Evolutionary conservation across 805 yeast species (phyloP).

Genomic region (Saccharomycopsis vini): DNA sequence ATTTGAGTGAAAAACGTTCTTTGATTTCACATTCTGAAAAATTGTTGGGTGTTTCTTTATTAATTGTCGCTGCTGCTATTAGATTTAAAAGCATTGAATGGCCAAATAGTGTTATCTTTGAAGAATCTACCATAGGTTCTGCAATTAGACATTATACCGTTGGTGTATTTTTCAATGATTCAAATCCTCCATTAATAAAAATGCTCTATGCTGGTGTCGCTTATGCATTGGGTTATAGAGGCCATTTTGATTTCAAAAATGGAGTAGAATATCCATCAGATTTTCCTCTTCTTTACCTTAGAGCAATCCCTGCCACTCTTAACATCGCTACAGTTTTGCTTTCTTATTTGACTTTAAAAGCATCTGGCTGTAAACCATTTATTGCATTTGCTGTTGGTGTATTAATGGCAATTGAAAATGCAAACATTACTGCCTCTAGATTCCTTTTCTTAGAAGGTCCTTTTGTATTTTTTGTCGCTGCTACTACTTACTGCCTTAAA

Average conservation of each 20-base stretch:
- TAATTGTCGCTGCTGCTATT: constrained; percentile 42
- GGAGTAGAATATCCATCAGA: constrained; percentile 51
- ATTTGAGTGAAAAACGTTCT: constrained; percentile 33
- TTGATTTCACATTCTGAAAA: constrained; percentile 32
- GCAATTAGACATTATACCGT: constrained; percentile 74
- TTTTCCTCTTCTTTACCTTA: constrained; percentile 58
- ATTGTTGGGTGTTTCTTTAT: constrained; percentile 33
- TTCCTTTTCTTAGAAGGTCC: constrained; percentile 72
- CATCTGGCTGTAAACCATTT: constrained; percentile 59
- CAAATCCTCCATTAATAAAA: constrained; percentile 73
- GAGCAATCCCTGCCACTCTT: constrained; percentile 56
- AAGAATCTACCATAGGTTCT: constrained; percentile 84
- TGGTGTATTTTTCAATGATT: constrained; percentile 61
- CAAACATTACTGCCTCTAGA: constrained; percentile 61
- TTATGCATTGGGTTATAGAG: constrained; percentile 57
- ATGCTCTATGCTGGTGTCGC: constrained; percentile 68
- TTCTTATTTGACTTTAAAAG: constrained; percentile 57
- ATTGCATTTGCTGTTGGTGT: constrained; percentile 49
- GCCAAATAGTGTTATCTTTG: constrained; percentile 83
- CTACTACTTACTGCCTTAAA: constrained; percentile 54
- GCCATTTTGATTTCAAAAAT: constrained; percentile 54
- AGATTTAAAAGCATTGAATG: constrained; percentile 51
- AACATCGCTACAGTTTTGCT: constrained; percentile 63
- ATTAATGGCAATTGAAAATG: constrained; percentile 54
- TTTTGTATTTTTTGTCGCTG: constrained; percentile 66